Percentiles rank a stretch among this genome's conserved stretches.
Evolutionary conservation across 1,139 yeast species (phyloP).

Genomic region (Suhomyces wounanorum): DNA sequence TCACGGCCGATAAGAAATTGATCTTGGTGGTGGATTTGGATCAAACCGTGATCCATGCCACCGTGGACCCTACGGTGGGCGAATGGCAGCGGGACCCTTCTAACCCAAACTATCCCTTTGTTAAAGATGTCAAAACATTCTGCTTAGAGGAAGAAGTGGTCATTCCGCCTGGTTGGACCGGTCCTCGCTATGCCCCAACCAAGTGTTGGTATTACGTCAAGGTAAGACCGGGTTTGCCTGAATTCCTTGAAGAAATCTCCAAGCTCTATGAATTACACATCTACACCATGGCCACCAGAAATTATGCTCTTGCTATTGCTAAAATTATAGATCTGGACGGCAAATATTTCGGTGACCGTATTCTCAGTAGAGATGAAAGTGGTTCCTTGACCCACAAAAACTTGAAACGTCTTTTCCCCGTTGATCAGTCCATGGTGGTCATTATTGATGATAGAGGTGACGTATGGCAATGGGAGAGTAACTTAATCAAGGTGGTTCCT

Average conservation of each 20-base stretch:
- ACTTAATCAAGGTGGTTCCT: constrained; percentile 88
- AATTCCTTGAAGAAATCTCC: constrained; percentile 65
- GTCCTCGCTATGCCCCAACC: constrained; percentile 58
- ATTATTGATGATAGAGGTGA: constrained; percentile 98
- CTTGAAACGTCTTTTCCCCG: constrained; percentile 85
- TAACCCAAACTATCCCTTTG: constrained; percentile 82
- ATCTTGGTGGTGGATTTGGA: constrained; percentile 94
- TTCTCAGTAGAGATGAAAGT: constrained; percentile 90
- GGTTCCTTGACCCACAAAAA: constrained; percentile 91
- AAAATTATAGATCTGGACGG: constrained; percentile 90
- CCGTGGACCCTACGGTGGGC: constrained; percentile 96
- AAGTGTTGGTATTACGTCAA: constrained; percentile 91
- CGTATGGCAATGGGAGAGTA: constrained; percentile 98
- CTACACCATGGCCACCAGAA: constrained; percentile 98
- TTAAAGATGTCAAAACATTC: constrained; percentile 79
- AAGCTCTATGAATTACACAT: constrained; percentile 85
- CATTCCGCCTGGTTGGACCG: constrained; percentile 57
- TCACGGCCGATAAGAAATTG: constrained; percentile 65
- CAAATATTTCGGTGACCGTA: constrained; percentile 83
- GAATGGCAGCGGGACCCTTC: constrained; percentile 90
- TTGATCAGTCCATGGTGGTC: constrained; percentile 94
- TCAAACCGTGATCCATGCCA: constrained; percentile 96
- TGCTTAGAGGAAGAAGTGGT: constrained; percentile 74
- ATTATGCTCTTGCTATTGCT: constrained; percentile 90
- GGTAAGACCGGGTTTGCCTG: constrained; percentile 80